phyloP scores from a whole-genome alignment of 805 yeast genomes.

The Danielia oregonensis region DNA sequence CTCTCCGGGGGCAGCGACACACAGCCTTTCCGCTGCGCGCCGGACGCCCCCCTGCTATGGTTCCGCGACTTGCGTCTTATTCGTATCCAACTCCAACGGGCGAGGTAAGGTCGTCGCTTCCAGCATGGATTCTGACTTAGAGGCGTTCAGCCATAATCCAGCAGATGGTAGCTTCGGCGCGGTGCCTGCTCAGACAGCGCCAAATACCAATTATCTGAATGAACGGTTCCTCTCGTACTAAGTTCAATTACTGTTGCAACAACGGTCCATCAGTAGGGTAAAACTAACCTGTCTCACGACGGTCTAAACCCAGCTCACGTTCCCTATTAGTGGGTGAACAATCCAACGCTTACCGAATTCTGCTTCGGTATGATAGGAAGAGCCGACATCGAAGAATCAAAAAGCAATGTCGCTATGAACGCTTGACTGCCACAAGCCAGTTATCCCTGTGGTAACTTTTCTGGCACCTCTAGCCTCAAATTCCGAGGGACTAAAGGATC shows the following conservation, averaged over 20 bases:
- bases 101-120: conserved; percentile 1
- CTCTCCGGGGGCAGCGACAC: no score
- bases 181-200: conserved; percentile 32
- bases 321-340: conserved; percentile 47
- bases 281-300: conserved; percentile 46
- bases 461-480: neutral
- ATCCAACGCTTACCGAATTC: conserved; percentile 42
- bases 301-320: conserved; percentile 42
- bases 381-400: conserved; percentile 48
- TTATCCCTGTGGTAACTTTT: neutral
- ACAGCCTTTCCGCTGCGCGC: no score
- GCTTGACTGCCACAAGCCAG: conserved; percentile 39
- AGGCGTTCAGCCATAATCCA: conserved; percentile 49
- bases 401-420: conserved; percentile 33
- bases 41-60: no score
- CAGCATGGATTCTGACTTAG: conserved; percentile 21
- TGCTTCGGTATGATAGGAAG: conserved; percentile 50
- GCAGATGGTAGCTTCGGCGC: conserved; percentile 49
- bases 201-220: neutral
- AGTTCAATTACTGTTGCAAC: neutral
- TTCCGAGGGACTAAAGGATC: conserved; percentile 42
- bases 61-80: neutral
- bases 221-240: neutral
- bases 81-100: neutral
- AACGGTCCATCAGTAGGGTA: conserved; percentile 35